Evolutionary conservation across 1,139 yeast species (phyloP), one percentile per base, ranked within the genome.

Genomic region (Geotrichum phurueaensis): DNA sequence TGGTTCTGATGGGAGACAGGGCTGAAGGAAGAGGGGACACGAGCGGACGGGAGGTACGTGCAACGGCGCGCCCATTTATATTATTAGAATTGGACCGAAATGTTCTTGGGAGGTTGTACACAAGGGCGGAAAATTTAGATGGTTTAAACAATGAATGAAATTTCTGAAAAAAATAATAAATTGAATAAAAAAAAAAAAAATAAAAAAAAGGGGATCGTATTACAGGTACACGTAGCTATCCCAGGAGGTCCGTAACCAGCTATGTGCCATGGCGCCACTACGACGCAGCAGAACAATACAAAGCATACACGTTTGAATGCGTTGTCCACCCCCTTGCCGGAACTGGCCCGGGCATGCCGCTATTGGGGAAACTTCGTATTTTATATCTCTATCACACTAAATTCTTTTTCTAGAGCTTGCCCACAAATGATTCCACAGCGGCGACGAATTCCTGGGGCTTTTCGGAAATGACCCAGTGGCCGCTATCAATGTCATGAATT

Each of bases 401-500:
- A n/a, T n/a, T n/a, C n/a, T n/a, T 6, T n/a, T 51, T 29, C 36
- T 51, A n/a, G 54, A 15, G 23, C 33, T 57, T 48, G 6, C 50
- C 22, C 22, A 60, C 12, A 45, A 60, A 60, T 18, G 33, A 13
- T 27, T 60, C 60, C 20, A 60, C 62, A 15, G 55, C 53, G 13
- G 54, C 27, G 10, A 60, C 33, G 47, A 69, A 69, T 45, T 68
- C 71, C 36, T 66, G 64, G 13, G 72, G 72, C 52, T 68, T 67
- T 55, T 69, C 72, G 1, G 70, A 65, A 53, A 69, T 69, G 20
- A 69, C 68, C 96, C 97, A 94, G 73, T 94, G 99, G 0, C 97
- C 97, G 1, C 92, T 82, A 27, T 89, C 85, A 39, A 94, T 77
- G 68, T 88, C 96, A 57, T 81, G 78, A 15, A 89, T 75, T 64